Percentiles rank a stretch among this genome's conserved stretches.
Evolutionary conservation across 139 green algal genomes (phyloP).

Genomic region (Pseudopediastrum boryanum): DNA sequence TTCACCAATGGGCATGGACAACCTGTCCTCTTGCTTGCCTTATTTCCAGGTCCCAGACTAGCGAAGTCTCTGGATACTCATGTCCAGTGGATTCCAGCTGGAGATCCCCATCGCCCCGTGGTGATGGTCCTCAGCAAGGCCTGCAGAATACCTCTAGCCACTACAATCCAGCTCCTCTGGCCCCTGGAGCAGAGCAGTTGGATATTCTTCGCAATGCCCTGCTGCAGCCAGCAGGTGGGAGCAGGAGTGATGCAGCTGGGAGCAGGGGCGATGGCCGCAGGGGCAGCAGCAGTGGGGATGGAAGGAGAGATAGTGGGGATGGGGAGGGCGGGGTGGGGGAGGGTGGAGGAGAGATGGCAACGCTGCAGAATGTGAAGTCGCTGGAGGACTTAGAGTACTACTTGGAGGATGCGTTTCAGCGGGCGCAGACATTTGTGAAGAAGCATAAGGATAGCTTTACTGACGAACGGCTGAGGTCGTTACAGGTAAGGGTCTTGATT

Average conservation of each 20-base stretch:
- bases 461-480: background rate
- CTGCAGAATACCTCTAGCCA: too few species aligned
- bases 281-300: background rate
- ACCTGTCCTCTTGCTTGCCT: too few species aligned
- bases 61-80: too few species aligned
- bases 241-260: background rate
- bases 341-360: background rate
- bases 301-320: background rate
- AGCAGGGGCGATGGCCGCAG: background rate
- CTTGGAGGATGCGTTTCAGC: conserved; percentile 26
- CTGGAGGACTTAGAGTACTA: background rate
- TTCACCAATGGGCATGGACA: too few species aligned
- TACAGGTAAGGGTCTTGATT: background rate
- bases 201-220: too few species aligned
- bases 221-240: conserved; percentile 2
- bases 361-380: background rate
- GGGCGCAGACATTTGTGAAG: conserved; percentile 15
- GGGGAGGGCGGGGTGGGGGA: background rate
- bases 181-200: background rate
- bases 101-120: too few species aligned
- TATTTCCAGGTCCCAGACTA: too few species aligned
- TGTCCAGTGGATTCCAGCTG: too few species aligned
- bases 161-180: background rate
- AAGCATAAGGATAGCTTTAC: background rate
- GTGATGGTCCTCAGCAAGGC: too few species aligned